Evolutionary conservation across 345 rosid species (phyloP), one percentile per base, ranked within the genome.

Genomic region (Brassica rapa): DNA sequence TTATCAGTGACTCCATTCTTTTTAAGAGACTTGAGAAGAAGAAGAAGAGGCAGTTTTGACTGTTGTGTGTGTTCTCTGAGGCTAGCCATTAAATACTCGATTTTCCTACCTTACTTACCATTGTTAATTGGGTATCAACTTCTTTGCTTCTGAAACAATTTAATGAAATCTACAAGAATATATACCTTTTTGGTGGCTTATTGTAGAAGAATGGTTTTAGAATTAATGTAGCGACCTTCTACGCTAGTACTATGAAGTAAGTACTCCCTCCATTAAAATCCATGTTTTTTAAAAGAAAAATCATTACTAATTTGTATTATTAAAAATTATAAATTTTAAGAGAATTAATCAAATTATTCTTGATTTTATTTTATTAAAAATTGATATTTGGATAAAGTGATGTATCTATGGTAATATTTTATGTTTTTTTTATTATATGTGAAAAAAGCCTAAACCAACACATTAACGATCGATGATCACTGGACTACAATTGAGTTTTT

Each of bases 131-230:
- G 68, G 88, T 83, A 89, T 86, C 87, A 25, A 75, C 88, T 89
- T 84, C 90, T 66, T 89, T 89, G 80, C 93, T 86, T 91, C 84
- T 10, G 5, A 1, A 33, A 79, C 82, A 85, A 83, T 78, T 77
- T 78, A 82, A 71, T 71, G 16, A 69, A 43, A 69, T 49, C 19
- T n/a, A 49, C 56, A 49, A 49, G 56, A 49, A 49, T 49, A 49
- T 49, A 14, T 49, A 49, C 56, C 19, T 49, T n/a, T 49, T 49
- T 49, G 16, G 56, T 14, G n/a, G 56, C 56, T 49, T 49, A 5
- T 49, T 49, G 16, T 49, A 49, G 56, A 49, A 49, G 56, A n/a
- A 49, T 49, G 56, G 56, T 49, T 49, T 49, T 49, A 49, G 7
- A 49, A 49, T 14, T 19, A 19, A 19, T 49, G 56, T 49, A 49